These are phyloP conservation scores for Mycena floridula DNA, from an alignment of 768 basidiomycete species.

Conservation along the genomic window DNA sequence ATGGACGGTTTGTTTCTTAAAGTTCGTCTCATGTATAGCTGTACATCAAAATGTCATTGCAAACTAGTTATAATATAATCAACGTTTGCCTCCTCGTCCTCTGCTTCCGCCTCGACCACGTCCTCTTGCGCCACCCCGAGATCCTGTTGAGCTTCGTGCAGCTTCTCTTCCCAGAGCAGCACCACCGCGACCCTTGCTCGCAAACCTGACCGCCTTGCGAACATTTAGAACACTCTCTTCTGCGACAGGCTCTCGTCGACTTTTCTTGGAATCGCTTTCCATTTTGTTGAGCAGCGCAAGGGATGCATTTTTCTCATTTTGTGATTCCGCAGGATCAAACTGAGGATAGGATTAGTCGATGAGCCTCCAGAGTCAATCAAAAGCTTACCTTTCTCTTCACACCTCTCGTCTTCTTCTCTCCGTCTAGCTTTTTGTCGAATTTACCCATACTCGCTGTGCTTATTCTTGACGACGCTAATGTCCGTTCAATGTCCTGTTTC, in stretches of 20 bases:
- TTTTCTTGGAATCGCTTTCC: conserved; percentile 67
- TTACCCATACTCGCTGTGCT: conserved; percentile 96
- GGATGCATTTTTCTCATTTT: conserved; percentile 66
- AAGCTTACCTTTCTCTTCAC: conserved; percentile 83
- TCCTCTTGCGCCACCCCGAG: too few relatives aligned
- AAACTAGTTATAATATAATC: too few relatives aligned
- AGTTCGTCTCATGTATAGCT: not conserved
- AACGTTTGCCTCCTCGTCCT: conserved; percentile 22
- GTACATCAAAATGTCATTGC: not conserved
- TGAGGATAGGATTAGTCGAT: conserved; percentile 20
- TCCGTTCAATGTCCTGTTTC: conserved; percentile 70
- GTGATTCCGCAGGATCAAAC: conserved; percentile 80
- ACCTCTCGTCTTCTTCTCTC: conserved; percentile 84
- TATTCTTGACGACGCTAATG: conserved; percentile 65
- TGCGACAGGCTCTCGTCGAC: conserved; percentile 35
- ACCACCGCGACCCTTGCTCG: conserved; percentile 64
- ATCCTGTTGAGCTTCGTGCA: conserved; percentile 12
- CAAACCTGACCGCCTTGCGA: conserved; percentile 80
- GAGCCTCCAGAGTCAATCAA: not conserved
- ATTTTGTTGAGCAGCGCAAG: conserved; percentile 73
- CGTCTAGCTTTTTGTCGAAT: conserved; percentile 86
- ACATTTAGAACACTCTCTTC: conserved; percentile 68
- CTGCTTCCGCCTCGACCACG: too few relatives aligned
- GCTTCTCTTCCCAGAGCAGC: conserved; percentile 46
- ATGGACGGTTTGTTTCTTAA: too few relatives aligned